A percentile compares a stretch with the other conserved stretches of the same genome.
phyloP scores from a whole-genome alignment of 768 basidiomycete species.

The Leccinellum luteum region DNA sequence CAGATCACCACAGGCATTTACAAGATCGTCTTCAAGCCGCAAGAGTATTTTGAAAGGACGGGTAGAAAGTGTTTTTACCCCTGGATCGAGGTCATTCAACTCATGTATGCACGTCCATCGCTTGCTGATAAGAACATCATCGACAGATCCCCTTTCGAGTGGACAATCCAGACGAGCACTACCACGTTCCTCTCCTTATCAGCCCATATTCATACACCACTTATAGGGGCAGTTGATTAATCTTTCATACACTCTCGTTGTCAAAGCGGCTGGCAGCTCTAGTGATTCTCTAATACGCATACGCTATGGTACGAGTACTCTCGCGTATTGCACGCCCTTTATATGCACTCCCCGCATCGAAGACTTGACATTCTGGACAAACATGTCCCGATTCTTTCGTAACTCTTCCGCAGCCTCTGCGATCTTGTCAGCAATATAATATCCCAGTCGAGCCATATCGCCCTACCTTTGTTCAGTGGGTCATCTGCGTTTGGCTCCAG shows the following conservation, averaged over 20 bases:
- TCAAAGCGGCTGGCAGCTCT: conserved; percentile 3
- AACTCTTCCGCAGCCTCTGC: conserved; percentile 96
- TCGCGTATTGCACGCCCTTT: conserved; percentile 78
- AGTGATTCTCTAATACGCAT: background rate
- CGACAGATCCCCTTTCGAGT: conserved; percentile 76
- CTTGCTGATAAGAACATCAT: conserved; percentile 7
- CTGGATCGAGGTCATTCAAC: conserved; percentile 71
- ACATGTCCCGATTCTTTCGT: conserved; percentile 81
- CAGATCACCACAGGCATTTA: conserved; percentile 56
- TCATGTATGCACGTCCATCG: background rate
- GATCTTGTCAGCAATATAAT: conserved; percentile 8
- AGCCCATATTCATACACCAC: conserved; percentile 92
- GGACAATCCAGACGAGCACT: conserved; percentile 71
- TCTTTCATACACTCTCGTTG: conserved; percentile 1
- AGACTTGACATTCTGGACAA: conserved; percentile 78
- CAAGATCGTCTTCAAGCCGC: conserved; percentile 83
- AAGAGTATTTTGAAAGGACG: conserved; percentile 70
- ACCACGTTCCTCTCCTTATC: conserved; percentile 89
- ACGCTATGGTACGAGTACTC: conserved; percentile 53
- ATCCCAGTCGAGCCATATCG: background rate
- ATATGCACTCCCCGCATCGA: conserved; percentile 83
- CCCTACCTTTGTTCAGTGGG: conserved; percentile 93
- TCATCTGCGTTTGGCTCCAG: conserved; percentile 98
- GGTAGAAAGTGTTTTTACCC: conserved; percentile 80
- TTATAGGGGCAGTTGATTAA: conserved; percentile 77